Percentiles rank a stretch among this genome's conserved stretches.
Evolutionary conservation across 2,329 filamentous ascomycete species (phyloP).

Genomic region (Neonectria neomacrospora): DNA sequence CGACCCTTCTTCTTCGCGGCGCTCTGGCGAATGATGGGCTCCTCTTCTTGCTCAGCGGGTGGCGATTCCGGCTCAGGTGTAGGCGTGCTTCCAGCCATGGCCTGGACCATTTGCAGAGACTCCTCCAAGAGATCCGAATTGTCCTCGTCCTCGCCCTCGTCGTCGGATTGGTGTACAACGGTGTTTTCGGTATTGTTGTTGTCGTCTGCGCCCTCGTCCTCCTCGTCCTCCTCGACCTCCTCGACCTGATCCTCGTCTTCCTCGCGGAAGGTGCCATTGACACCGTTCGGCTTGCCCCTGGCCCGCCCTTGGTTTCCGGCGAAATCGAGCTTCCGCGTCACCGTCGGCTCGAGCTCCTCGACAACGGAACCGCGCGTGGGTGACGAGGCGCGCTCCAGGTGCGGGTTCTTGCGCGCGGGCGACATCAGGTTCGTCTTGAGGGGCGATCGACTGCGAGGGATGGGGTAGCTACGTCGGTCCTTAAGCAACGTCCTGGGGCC

Average conservation of each 20-base stretch:
- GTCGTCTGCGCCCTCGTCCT: conserved; percentile 43
- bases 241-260: conserved; percentile 47
- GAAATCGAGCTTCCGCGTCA: conserved; percentile 68
- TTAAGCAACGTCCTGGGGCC: conserved; percentile 65
- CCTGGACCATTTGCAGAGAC: conserved; percentile 56
- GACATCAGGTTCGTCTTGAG: conserved; percentile 70
- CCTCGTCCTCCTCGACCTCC: conserved; percentile 41
- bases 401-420: conserved; percentile 71
- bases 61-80: conserved; percentile 30
- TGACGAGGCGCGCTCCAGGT: conserved; percentile 64
- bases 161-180: conserved; percentile 8
- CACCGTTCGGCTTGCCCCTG: conserved; percentile 42
- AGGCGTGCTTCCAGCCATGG: conserved; percentile 41
- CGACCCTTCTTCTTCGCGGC: conserved; percentile 30
- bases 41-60: conserved; percentile 19
- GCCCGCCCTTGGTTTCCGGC: conserved; percentile 30
- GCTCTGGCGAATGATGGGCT: conserved; percentile 22
- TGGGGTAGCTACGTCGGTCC: conserved; percentile 60
- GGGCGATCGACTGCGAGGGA: conserved; percentile 66
- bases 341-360: conserved; percentile 52
- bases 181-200: conserved; percentile 32
- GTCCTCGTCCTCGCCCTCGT: background rate
- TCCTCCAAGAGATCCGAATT: conserved; percentile 51
- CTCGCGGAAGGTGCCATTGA: conserved; percentile 43
- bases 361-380: conserved; percentile 54